These are phyloP conservation scores for Gracilaria caudata DNA, from an alignment of 23 red algal genomes.

Conservation along the genomic window DNA sequence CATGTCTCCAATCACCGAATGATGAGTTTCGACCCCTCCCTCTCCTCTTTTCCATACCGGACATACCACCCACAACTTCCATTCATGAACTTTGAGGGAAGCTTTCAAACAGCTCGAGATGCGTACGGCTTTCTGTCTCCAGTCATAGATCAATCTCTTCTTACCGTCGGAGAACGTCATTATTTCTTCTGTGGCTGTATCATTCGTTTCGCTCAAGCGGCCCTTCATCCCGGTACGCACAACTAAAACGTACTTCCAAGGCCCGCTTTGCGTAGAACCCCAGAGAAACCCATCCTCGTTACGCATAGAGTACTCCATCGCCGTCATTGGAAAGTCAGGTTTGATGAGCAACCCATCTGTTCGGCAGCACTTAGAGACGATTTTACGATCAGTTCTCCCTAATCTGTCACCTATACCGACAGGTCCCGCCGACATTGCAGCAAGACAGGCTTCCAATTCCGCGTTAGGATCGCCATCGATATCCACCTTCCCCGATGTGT, in stretches of 20 bases:
- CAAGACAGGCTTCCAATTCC: constrained; percentile 54
- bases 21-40: background rate
- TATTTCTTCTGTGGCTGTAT: background rate
- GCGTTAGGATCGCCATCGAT: constrained; percentile 70
- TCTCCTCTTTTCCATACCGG: constrained; percentile 30
- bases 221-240: constrained; percentile 40
- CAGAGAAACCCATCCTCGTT: constrained; percentile 42
- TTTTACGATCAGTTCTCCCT: constrained; percentile 36
- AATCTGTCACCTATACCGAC: constrained; percentile 62
- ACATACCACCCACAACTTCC: constrained; percentile 54
- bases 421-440: constrained; percentile 52
- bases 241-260: constrained; percentile 52
- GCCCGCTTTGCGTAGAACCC: constrained; percentile 40
- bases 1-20: constrained; percentile 43
- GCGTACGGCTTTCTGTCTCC: constrained; percentile 15
- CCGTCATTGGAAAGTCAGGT: constrained; percentile 50
- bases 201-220: background rate
- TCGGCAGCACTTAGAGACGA: constrained; percentile 47
- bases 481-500: constrained; percentile 20
- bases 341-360: constrained; percentile 65
- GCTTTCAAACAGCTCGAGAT: constrained; percentile 2
- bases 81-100: constrained; percentile 53
- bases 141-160: constrained; percentile 44
- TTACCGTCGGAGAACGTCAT: background rate
- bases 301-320: constrained; percentile 48